phyloP scores from a whole-genome alignment of 371 early-diverging fungal species.

The Mortierella sp. region DNA sequence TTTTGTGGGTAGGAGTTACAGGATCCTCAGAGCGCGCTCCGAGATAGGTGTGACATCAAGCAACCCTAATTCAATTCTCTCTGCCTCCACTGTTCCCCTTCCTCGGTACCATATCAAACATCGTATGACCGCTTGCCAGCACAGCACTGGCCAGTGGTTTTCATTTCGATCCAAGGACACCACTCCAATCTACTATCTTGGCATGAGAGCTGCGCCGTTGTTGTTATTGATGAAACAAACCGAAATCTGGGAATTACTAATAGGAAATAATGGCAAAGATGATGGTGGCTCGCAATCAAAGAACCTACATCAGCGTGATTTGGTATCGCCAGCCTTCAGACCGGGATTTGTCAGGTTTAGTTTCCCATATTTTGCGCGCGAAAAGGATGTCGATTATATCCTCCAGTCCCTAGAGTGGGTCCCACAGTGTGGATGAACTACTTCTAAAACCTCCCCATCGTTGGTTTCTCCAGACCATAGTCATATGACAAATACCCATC shows the following conservation, averaged over 20 bases:
- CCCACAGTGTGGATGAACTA: constrained; percentile 21
- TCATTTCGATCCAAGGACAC: constrained; percentile 46
- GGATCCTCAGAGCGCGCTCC: constrained; percentile 15
- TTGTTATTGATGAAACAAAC: constrained; percentile 31
- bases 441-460: neutral
- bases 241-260: constrained; percentile 34
- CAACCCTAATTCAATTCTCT: neutral
- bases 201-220: constrained; percentile 41
- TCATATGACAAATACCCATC: neutral
- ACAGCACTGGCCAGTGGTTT: constrained; percentile 35
- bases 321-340: constrained; percentile 1
- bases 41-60: neutral
- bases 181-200: constrained; percentile 46
- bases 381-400: constrained; percentile 34
- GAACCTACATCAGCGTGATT: neutral
- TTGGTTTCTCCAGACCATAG: neutral
- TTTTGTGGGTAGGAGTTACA: constrained; percentile 42
- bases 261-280: constrained; percentile 10
- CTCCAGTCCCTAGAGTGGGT: constrained; percentile 32
- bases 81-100: neutral
- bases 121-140: constrained; percentile 3
- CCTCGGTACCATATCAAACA: neutral
- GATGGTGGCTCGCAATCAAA: neutral
- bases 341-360: constrained; percentile 35
- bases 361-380: constrained; percentile 25